Evolutionary conservation across 306 rosid species (phyloP).

Genomic region (Vigna trinervia): DNA sequence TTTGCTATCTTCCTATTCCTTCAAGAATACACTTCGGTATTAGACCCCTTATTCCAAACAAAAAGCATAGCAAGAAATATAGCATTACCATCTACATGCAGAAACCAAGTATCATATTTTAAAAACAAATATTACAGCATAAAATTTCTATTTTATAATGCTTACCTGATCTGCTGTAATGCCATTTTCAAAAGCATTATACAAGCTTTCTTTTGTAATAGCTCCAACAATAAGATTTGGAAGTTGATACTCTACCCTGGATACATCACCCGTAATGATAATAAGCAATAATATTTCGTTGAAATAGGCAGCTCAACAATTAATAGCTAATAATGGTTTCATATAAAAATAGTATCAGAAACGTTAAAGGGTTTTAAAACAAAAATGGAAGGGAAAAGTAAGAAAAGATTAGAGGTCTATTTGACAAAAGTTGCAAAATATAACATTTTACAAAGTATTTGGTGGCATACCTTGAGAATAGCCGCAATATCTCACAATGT

Average conservation of each 20-base stretch:
- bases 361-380: constrained; percentile 18
- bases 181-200: constrained; percentile 91
- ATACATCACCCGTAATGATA: constrained; percentile 36
- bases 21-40: background rate
- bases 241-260: constrained; percentile 95
- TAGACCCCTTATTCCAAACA: background rate
- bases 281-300: constrained; percentile 36
- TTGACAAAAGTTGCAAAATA: constrained; percentile 28
- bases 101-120: constrained; percentile 1
- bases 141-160: constrained; percentile 28
- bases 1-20: background rate
- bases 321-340: constrained; percentile 20
- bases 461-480: constrained; percentile 72
- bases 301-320: constrained; percentile 30
- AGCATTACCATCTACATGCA: constrained; percentile 20
- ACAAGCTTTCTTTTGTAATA: constrained; percentile 94
- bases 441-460: constrained; percentile 38
- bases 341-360: constrained; percentile 2
- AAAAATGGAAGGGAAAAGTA: background rate
- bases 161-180: constrained; percentile 83
- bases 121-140: constrained; percentile 5
- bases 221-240: constrained; percentile 98
- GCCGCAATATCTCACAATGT: constrained; percentile 93
- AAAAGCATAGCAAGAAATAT: constrained; percentile 7
- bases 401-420: constrained; percentile 16